phyloP scores from a whole-genome alignment of 495 filamentous ascomycete species.

The Neurospora pannonica region DNA sequence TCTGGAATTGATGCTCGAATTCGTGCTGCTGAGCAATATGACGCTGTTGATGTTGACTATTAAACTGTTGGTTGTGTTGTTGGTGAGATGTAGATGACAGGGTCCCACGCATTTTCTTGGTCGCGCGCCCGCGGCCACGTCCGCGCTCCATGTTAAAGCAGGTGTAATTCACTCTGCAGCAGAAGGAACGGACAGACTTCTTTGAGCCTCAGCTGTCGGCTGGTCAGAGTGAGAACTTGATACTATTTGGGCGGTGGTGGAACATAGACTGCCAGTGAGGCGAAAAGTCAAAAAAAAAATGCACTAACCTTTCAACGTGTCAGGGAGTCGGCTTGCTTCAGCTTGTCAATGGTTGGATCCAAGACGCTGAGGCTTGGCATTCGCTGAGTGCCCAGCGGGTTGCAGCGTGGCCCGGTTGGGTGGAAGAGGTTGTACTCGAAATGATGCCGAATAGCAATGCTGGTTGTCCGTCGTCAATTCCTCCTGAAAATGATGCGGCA shows the following conservation, averaged over 20 bases:
- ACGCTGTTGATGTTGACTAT: constrained; percentile 1
- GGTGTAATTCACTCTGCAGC: constrained; percentile 15
- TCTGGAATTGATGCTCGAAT: not conserved
- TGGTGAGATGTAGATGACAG: constrained; percentile 9
- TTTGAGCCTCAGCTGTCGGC: not conserved
- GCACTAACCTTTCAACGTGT: constrained; percentile 27
- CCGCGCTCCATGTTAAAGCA: constrained; percentile 19
- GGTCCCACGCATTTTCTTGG: constrained; percentile 21
- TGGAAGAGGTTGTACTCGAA: not conserved
- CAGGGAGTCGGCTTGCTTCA: constrained; percentile 15
- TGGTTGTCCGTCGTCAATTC: not conserved
- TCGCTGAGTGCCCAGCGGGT: not conserved
- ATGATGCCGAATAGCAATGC: not conserved
- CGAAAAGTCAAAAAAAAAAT: constrained; percentile 23
- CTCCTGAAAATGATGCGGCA: not conserved
- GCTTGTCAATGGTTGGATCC: constrained; percentile 3
- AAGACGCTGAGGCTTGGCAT: not conserved
- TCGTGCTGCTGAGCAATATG: not conserved
- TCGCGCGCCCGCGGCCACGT: constrained; percentile 21
- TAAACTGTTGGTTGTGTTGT: not conserved
- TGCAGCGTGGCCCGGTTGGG: not conserved
- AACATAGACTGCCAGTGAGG: constrained; percentile 11
- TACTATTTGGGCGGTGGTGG: not conserved
- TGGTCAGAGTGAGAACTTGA: not conserved
- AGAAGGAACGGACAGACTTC: not conserved